Evolutionary conservation across 257 asterid genomes (phyloP).

Genomic region (Prunella vulgaris): DNA sequence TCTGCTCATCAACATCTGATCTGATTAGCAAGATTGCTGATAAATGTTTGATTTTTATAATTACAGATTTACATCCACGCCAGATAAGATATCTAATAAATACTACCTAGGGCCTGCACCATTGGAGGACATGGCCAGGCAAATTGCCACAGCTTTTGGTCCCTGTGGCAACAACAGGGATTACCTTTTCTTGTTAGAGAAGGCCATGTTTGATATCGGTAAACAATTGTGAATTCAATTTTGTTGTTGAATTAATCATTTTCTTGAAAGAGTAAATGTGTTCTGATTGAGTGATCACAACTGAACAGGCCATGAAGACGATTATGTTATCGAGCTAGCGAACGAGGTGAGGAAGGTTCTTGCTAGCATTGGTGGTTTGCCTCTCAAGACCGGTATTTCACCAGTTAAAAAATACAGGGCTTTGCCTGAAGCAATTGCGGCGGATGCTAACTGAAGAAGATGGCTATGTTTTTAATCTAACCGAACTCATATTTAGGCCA

Average conservation of each 20-base stretch:
- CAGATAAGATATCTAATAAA: slow-evolving; percentile 67
- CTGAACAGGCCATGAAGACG: slow-evolving; percentile 69
- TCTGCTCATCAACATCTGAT: neutral
- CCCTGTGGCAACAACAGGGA: slow-evolving; percentile 93
- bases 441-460: too few species aligned
- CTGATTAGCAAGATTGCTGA: neutral
- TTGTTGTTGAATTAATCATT: neutral
- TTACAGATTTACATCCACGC: slow-evolving; percentile 85
- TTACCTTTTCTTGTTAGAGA: slow-evolving; percentile 74
- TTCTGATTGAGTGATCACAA: neutral
- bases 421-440: slow-evolving; percentile 44
- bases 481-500: too few species aligned
- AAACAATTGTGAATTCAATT: neutral
- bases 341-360: slow-evolving; percentile 80
- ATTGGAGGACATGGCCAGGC: slow-evolving; percentile 78
- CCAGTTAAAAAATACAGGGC: slow-evolving; percentile 37
- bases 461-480: too few species aligned
- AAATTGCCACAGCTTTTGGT: slow-evolving; percentile 86
- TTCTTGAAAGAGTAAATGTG: neutral
- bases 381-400: slow-evolving; percentile 38
- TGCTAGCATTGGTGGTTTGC: slow-evolving; percentile 28
- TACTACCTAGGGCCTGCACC: slow-evolving; percentile 95
- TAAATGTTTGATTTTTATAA: neutral
- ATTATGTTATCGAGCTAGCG: slow-evolving; percentile 68
- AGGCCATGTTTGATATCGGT: slow-evolving; percentile 81